Evolutionary conservation across 225 moss, liverwort and hornwort genomes (phyloP).

Genomic region (Physcomitrellopsis africana): DNA sequence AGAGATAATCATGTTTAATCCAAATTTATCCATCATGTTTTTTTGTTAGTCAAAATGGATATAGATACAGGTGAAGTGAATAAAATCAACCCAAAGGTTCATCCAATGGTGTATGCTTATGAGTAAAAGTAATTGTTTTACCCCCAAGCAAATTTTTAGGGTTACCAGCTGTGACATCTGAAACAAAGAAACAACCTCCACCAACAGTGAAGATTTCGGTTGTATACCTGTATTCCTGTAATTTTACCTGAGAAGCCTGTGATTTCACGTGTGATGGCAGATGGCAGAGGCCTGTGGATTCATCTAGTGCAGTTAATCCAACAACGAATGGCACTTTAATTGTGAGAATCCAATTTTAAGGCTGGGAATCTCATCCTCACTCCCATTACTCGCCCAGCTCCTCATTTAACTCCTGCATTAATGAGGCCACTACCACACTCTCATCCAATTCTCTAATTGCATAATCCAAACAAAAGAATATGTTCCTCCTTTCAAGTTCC

Average conservation of each 20-base stretch:
- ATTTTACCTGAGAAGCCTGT: too few species aligned
- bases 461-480: neutral
- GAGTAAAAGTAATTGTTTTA: too few species aligned
- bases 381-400: constrained; percentile 14
- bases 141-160: too few species aligned
- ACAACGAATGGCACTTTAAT: neutral
- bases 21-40: constrained; percentile 15
- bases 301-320: neutral
- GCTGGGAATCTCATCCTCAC: constrained; percentile 16
- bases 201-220: too few species aligned
- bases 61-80: too few species aligned
- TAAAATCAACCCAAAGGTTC: too few species aligned
- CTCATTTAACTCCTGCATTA: constrained; percentile 15
- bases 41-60: too few species aligned
- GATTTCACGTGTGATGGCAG: too few species aligned
- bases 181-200: too few species aligned
- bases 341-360: neutral
- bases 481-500: neutral
- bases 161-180: too few species aligned
- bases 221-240: too few species aligned
- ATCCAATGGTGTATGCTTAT: too few species aligned
- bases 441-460: constrained; percentile 1
- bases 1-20: neutral
- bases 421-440: constrained; percentile 20
- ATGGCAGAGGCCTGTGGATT: neutral